These are phyloP conservation scores for Rhodamnia rubescens DNA, from an alignment of 345 rosid species.

Conservation along the genomic window DNA sequence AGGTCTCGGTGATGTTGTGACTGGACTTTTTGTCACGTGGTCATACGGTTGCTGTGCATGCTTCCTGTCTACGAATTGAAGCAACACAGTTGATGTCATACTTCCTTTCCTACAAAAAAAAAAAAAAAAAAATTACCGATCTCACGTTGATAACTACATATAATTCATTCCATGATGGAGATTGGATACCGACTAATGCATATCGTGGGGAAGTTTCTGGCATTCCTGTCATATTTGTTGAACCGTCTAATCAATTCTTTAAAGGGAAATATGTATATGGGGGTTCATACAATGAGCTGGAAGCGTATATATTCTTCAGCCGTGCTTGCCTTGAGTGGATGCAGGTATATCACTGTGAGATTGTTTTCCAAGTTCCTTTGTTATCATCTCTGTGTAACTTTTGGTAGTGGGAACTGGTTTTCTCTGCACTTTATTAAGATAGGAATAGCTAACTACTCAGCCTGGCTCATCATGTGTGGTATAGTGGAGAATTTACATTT, in stretches of 20 bases:
- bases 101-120: no score
- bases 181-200: conserved; percentile 31
- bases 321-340: conserved; percentile 60
- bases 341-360: conserved; percentile 26
- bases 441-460: not conserved
- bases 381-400: not conserved
- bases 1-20: conserved; percentile 57
- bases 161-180: conserved; percentile 36
- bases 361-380: not conserved
- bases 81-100: no score
- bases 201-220: conserved; percentile 34
- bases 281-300: conserved; percentile 43
- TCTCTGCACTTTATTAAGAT: not conserved
- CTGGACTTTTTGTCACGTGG: conserved; percentile 41
- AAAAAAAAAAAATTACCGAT: no score
- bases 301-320: conserved; percentile 45
- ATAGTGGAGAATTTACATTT: not conserved
- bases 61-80: conserved; percentile 51
- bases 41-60: conserved; percentile 39
- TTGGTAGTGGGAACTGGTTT: not conserved
- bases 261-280: conserved; percentile 41
- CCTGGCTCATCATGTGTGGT: not conserved
- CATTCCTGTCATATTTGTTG: conserved; percentile 33
- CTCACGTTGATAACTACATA: conserved; percentile 18
- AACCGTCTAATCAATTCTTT: conserved; percentile 42